phyloP scores from a whole-genome alignment of 176 grass and related monocot species.

The Paspalum notatum region DNA sequence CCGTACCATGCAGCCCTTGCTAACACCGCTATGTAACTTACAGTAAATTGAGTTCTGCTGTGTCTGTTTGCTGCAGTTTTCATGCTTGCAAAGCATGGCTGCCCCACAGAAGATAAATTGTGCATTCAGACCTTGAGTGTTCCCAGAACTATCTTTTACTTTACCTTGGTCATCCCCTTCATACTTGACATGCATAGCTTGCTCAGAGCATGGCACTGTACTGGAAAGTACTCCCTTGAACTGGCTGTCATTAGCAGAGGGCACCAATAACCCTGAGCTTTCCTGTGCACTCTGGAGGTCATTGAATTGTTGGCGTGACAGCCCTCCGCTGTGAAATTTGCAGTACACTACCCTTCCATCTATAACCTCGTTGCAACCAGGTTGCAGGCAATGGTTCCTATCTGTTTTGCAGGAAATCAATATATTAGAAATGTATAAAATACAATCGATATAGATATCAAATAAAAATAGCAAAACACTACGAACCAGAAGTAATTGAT shows the following conservation, averaged over 20 bases:
- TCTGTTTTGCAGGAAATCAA: slow-evolving; percentile 32
- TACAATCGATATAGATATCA: slow-evolving; percentile 4
- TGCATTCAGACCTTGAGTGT: slow-evolving; percentile 3
- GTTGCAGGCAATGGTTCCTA: slow-evolving; percentile 42
- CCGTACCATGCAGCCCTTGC: slow-evolving; percentile 48
- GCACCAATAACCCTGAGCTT: slow-evolving; percentile 33
- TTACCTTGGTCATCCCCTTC: slow-evolving; percentile 37
- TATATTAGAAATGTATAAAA: slow-evolving; percentile 29
- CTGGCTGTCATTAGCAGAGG: slow-evolving; percentile 33
- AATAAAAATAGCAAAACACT: slow-evolving; percentile 20
- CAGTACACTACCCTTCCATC: slow-evolving; percentile 43
- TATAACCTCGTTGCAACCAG: slow-evolving; percentile 40
- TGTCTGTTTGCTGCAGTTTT: slow-evolving; percentile 45
- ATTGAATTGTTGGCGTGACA: slow-evolving; percentile 33
- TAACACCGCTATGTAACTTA: slow-evolving; percentile 47
- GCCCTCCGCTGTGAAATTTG: slow-evolving; percentile 22
- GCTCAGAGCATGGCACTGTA: slow-evolving; percentile 28
- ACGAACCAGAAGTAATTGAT: slow-evolving; percentile 12
- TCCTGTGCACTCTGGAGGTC: slow-evolving; percentile 22
- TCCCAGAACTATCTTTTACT: slow-evolving; percentile 43
- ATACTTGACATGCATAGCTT: slow-evolving; percentile 42
- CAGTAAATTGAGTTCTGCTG: slow-evolving; percentile 41
- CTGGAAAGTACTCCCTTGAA: slow-evolving; percentile 28
- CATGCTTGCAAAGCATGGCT: slow-evolving; percentile 37
- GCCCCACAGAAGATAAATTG: slow-evolving; percentile 25